Evolutionary conservation across 192 early-diverging fungal species (phyloP).

Genomic region (Coemansia sp.): DNA sequence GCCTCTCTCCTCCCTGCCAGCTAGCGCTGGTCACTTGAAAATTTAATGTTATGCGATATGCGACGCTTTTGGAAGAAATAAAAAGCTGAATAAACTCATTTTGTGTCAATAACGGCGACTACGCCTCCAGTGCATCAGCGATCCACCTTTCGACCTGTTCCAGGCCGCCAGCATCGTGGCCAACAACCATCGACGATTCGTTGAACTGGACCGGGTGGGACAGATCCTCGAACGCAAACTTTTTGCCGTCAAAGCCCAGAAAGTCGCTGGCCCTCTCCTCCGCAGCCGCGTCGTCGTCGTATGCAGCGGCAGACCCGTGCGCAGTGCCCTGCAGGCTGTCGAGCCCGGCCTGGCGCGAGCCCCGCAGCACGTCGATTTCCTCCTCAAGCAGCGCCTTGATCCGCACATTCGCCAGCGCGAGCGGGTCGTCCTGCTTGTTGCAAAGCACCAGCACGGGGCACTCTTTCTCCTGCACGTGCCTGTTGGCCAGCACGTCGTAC

Average conservation of each 20-base stretch:
- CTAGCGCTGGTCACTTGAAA: neutral
- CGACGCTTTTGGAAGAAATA: too few relatives aligned
- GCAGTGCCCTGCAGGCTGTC: conserved; percentile 20
- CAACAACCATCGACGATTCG: conserved; percentile 56
- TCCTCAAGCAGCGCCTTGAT: conserved; percentile 68
- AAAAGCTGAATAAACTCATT: too few relatives aligned
- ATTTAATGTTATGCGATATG: neutral
- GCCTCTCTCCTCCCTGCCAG: too few relatives aligned
- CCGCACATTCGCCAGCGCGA: conserved; percentile 64
- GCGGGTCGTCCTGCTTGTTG: conserved; percentile 80
- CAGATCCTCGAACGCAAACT: conserved; percentile 81
- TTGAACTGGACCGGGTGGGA: conserved; percentile 68
- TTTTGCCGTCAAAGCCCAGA: conserved; percentile 77
- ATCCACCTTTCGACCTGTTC: conserved; percentile 66
- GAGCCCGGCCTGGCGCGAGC: conserved; percentile 25
- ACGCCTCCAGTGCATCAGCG: conserved; percentile 28
- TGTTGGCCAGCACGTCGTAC: conserved; percentile 76
- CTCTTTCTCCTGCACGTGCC: conserved; percentile 54
- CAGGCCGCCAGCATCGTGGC: conserved; percentile 55
- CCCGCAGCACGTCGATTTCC: conserved; percentile 63
- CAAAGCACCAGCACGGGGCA: conserved; percentile 73
- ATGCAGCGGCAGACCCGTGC: too few relatives aligned
- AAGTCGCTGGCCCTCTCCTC: conserved; percentile 65
- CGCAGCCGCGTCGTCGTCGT: conserved; percentile 46
- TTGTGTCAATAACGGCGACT: neutral